phyloP scores from a whole-genome alignment of 1,139 yeast genomes.

The Diutina pseudorugosa region DNA sequence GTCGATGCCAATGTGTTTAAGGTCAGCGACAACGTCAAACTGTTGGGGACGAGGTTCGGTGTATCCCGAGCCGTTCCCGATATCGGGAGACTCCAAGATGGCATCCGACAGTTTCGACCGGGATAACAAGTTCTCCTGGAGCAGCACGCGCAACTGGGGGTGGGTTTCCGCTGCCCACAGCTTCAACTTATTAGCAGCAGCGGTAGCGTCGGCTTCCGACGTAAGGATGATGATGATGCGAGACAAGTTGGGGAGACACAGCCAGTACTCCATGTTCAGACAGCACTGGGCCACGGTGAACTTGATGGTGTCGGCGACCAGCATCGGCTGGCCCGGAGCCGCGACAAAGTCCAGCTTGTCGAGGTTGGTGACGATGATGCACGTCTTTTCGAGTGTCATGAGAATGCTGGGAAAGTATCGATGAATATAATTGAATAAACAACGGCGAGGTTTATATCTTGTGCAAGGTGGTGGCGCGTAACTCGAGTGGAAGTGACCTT shows the following conservation, averaged over 20 bases:
- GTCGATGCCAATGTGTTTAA: conserved; percentile 1
- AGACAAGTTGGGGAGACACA: neutral
- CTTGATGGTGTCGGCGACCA: conserved; percentile 2
- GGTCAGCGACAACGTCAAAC: neutral
- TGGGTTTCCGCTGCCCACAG: neutral
- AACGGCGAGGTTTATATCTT: too few species aligned
- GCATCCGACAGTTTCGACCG: conserved; percentile 2
- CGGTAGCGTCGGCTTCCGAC: neutral
- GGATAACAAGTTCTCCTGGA: neutral
- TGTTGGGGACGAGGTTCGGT: neutral
- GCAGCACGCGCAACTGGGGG: neutral
- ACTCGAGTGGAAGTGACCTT: too few species aligned
- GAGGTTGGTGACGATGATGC: conserved; percentile 3
- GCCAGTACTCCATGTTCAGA: neutral
- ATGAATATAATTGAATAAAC: too few species aligned
- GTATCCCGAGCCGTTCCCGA: neutral
- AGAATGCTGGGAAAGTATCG: too few species aligned
- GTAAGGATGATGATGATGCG: neutral
- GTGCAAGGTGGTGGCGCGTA: too few species aligned
- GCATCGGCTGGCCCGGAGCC: neutral
- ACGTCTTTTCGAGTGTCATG: neutral
- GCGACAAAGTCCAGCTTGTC: neutral
- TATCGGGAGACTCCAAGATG: neutral
- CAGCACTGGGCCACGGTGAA: neutral
- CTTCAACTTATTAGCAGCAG: neutral